Percentiles rank a stretch among this genome's conserved stretches.
Evolutionary conservation across 805 yeast species (phyloP).

Genomic region (Spathaspora hagerdaliae): DNA sequence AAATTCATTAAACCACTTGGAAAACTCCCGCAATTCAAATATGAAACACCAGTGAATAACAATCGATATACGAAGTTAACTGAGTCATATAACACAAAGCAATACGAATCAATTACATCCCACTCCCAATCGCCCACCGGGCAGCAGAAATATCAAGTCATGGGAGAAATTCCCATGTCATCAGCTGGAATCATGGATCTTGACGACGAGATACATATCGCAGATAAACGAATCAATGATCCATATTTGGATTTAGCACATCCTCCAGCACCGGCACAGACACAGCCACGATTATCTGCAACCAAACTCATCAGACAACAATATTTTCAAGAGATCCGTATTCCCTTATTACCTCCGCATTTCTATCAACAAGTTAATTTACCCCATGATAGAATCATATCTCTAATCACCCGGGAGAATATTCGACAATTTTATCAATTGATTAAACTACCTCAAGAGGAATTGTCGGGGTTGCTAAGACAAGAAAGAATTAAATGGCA

Average conservation of each 20-base stretch:
- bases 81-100: slow-evolving; percentile 23
- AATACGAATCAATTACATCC: neutral
- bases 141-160: slow-evolving; percentile 16
- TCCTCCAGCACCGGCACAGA: slow-evolving; percentile 2
- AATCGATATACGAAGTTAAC: slow-evolving; percentile 9
- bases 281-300: neutral
- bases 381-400: slow-evolving; percentile 9
- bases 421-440: slow-evolving; percentile 24
- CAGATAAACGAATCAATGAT: slow-evolving; percentile 32
- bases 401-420: slow-evolving; percentile 16
- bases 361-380: slow-evolving; percentile 7
- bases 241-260: slow-evolving; percentile 10
- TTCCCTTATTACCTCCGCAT: slow-evolving; percentile 12
- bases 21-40: slow-evolving; percentile 20
- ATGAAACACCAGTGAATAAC: slow-evolving; percentile 15
- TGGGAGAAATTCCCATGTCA: slow-evolving; percentile 29
- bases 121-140: neutral
- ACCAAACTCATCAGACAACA: slow-evolving; percentile 3
- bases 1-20: slow-evolving; percentile 42
- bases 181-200: slow-evolving; percentile 35
- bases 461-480: slow-evolving; percentile 26
- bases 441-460: slow-evolving; percentile 12
- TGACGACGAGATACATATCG: slow-evolving; percentile 28
- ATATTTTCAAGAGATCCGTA: slow-evolving; percentile 11
- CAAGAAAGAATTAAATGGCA: slow-evolving; percentile 64